Conservation (phyloP, 495 filamentous ascomycete genomes). For the Coniosporium apollinis region DNA sequence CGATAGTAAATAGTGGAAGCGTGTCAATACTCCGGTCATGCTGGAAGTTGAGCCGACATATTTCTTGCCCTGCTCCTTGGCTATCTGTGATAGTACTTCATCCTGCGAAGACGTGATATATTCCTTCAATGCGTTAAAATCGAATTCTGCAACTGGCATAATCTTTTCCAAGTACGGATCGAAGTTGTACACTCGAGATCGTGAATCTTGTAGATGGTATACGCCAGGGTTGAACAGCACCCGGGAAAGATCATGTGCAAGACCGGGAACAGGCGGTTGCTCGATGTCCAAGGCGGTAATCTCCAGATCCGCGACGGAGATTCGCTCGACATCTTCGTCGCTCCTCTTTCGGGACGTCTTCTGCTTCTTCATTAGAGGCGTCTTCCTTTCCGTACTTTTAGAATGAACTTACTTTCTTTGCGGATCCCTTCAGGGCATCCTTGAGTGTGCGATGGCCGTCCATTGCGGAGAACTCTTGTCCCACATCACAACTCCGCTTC, state of each 20-base stretch:
- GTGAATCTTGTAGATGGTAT: slow-evolving; percentile 77
- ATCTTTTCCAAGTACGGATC: slow-evolving; percentile 83
- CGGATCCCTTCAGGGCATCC: too few species aligned
- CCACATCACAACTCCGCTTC: too few species aligned
- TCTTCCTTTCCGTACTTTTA: too few species aligned
- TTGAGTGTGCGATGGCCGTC: too few species aligned
- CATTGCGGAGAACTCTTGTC: too few species aligned
- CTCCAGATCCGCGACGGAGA: background rate
- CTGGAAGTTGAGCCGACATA: slow-evolving; percentile 93
- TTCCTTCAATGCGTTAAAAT: slow-evolving; percentile 66
- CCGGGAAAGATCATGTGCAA: slow-evolving; percentile 70
- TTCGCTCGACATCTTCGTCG: too few species aligned
- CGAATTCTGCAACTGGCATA: slow-evolving; percentile 83
- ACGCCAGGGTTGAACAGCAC: slow-evolving; percentile 93
- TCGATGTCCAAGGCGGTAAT: slow-evolving; percentile 27
- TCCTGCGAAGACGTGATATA: slow-evolving; percentile 89
- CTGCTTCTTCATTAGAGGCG: too few species aligned
- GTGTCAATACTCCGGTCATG: slow-evolving; percentile 73
- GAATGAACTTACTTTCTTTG: too few species aligned
- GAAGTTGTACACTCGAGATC: slow-evolving; percentile 84
- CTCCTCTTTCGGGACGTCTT: too few species aligned
- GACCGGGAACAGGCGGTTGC: slow-evolving; percentile 44
- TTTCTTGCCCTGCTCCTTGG: slow-evolving; percentile 49
- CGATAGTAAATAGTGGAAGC: slow-evolving; percentile 89
- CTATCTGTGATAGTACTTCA: slow-evolving; percentile 43